Evolutionary conservation across 208 protist species (phyloP), one percentile per base, ranked within the genome.

Genomic region (Blechomonas ayalai): DNA sequence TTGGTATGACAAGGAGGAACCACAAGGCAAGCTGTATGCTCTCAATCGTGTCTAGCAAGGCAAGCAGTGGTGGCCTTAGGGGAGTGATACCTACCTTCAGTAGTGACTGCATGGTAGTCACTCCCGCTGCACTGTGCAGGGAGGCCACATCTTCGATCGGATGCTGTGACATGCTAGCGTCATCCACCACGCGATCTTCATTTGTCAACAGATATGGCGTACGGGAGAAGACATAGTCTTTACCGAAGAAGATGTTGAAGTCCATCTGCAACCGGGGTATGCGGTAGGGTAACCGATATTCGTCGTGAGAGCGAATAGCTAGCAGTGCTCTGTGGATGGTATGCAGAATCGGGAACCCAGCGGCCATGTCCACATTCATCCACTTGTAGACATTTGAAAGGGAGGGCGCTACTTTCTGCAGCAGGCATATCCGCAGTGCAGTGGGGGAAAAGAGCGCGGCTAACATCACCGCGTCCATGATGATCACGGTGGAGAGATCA

Each of bases 381-480:
- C 78, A 88, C 7, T 50, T 18, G 46, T 76, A 45, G 2, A 85
- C 26, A 35, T 50, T 54, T 2, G 23, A 24, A 19, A 84, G 52
- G 20, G 59, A 70, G 9, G 60, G 58, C 4, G 46, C 31, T 28
- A 1, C 51, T 43, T 31, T 13, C 55, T 92, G 83, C 31, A 76
- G 70, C 15, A 92, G 65, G 24, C 58, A 71, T 32, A 62, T 64
- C 16, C 74, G 72, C 24, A 89, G 59, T n/a, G 71, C 73, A 0
- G 73, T 57, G 6, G 76, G 67, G 31, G 62, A 73, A 32, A 48
- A 63, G 15, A 83, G 41, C 0, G 79, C 79, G 9, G 77, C 61
- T n/a, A 92, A 65, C 59, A 88, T 60, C 19, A 88, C 33, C 8
- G 63, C 67, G 48, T 84, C 82, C 23, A 89, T 61, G 2, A 46